These are phyloP conservation scores for Fusarium sp. DNA, from an alignment of 2,329 filamentous ascomycete genomes.

Conservation along the genomic window DNA sequence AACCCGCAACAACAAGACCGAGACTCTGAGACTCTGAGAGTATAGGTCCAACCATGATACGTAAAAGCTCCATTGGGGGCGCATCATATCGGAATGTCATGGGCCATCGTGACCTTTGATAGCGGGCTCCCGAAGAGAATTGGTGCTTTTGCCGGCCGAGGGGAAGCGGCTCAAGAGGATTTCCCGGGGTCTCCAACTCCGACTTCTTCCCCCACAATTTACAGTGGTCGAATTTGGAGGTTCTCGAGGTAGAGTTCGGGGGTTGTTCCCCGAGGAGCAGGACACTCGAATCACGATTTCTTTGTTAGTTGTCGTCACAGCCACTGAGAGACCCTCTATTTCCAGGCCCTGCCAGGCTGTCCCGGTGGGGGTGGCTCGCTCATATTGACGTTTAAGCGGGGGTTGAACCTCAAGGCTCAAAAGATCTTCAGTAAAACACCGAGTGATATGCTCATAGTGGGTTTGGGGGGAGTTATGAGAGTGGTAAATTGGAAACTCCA, in stretches of 20 bases:
- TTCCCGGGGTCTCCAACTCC: slow-evolving; percentile 48
- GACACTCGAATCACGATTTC: slow-evolving; percentile 12
- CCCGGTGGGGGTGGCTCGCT: slow-evolving; percentile 43
- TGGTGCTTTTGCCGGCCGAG: slow-evolving; percentile 44
- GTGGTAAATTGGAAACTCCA: slow-evolving; percentile 3
- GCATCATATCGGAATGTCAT: slow-evolving; percentile 35
- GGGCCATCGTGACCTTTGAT: slow-evolving; percentile 40
- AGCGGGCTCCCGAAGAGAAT: slow-evolving; percentile 27
- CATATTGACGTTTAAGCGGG: slow-evolving; percentile 42
- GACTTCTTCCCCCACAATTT: slow-evolving; percentile 46
- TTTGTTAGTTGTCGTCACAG: slow-evolving; percentile 19
- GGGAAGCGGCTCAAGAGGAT: slow-evolving; percentile 51
- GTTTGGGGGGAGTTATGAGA: slow-evolving; percentile 25
- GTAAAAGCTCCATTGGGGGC: slow-evolving; percentile 27
- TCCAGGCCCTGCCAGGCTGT: slow-evolving; percentile 12
- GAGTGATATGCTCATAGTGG: slow-evolving; percentile 21
- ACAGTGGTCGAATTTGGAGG: not conserved
- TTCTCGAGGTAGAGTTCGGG: slow-evolving; percentile 15
- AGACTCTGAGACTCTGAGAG: not conserved
- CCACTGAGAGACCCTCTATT: slow-evolving; percentile 26
- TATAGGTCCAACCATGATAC: slow-evolving; percentile 27
- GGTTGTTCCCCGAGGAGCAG: slow-evolving; percentile 25
- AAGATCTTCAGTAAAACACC: slow-evolving; percentile 31
- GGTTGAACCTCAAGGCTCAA: not conserved
- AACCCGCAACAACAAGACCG: slow-evolving; percentile 37